A percentile compares a stretch with the other conserved stretches of the same genome.
These are phyloP conservation scores for Chlamydomonas applanata DNA, from an alignment of 139 green algal species.

Conservation along the genomic window DNA sequence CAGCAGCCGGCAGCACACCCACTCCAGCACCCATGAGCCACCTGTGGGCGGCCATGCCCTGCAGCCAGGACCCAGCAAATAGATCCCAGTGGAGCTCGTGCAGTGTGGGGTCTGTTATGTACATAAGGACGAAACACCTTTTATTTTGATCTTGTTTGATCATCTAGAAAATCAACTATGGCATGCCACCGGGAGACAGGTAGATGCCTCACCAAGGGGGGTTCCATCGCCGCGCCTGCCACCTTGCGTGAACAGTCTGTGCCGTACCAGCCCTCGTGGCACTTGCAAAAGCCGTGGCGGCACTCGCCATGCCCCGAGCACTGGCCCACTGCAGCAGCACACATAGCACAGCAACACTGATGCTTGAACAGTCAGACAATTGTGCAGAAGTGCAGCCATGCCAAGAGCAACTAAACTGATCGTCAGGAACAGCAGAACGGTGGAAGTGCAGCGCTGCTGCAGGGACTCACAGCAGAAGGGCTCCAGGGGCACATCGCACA, in stretches of 20 bases:
- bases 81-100: too few relatives aligned
- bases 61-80: too few relatives aligned
- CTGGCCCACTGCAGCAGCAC: conserved; percentile 21
- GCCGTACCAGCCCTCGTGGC: conserved; percentile 45
- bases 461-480: neutral
- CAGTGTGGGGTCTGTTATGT: too few relatives aligned
- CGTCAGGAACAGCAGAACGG: neutral
- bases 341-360: neutral
- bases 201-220: too few relatives aligned
- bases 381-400: too few relatives aligned
- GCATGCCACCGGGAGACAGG: too few relatives aligned
- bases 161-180: too few relatives aligned
- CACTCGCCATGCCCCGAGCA: conserved; percentile 53
- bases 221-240: conserved; percentile 22
- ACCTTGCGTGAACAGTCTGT: conserved; percentile 45
- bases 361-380: too few relatives aligned
- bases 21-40: neutral
- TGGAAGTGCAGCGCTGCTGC: neutral
- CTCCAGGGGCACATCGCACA: neutral
- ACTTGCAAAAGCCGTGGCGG: conserved; percentile 44
- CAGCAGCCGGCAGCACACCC: conserved; percentile 1
- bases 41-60: too few relatives aligned
- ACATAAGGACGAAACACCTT: too few relatives aligned
- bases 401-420: too few relatives aligned
- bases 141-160: too few relatives aligned